phyloP scores from a whole-genome alignment of 176 grass and related monocot genomes.

The Melocanna baccifera region DNA sequence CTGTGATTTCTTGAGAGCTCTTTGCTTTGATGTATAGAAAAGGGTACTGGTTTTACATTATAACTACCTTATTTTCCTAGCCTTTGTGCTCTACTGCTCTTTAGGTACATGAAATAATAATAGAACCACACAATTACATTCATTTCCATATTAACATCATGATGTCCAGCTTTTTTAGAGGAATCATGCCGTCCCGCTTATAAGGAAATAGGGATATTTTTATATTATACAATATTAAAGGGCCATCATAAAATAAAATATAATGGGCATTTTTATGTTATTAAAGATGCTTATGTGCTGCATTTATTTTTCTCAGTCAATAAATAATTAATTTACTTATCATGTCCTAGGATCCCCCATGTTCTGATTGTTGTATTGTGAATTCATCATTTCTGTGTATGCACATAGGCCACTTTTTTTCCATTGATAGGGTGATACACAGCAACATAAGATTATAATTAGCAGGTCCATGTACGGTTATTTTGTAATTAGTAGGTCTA shows the following conservation, averaged over 20 bases:
- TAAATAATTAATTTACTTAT: not conserved
- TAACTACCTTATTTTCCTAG: not conserved
- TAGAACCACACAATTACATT: not conserved
- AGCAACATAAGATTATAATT: not conserved
- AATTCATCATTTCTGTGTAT: not conserved
- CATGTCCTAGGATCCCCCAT: not conserved
- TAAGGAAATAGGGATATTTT: not conserved
- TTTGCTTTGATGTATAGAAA: conserved; percentile 35
- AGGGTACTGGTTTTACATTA: conserved; percentile 15
- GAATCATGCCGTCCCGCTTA: not conserved
- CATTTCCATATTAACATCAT: not conserved
- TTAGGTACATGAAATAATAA: conserved; percentile 3
- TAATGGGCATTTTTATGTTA: not conserved
- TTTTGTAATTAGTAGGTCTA: not conserved
- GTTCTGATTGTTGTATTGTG: not conserved
- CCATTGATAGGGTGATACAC: not conserved
- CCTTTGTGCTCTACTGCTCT: not conserved
- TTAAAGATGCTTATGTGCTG: not conserved
- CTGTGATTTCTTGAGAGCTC: conserved; percentile 11
- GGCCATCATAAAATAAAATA: not conserved
- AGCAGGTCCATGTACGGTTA: not conserved
- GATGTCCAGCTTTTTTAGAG: not conserved
- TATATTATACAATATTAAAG: not conserved
- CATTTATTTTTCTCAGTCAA: not conserved
- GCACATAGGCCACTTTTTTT: not conserved